Conservation (phyloP, 2,329 filamentous ascomycete species). For the Fusarium buharicum region DNA sequence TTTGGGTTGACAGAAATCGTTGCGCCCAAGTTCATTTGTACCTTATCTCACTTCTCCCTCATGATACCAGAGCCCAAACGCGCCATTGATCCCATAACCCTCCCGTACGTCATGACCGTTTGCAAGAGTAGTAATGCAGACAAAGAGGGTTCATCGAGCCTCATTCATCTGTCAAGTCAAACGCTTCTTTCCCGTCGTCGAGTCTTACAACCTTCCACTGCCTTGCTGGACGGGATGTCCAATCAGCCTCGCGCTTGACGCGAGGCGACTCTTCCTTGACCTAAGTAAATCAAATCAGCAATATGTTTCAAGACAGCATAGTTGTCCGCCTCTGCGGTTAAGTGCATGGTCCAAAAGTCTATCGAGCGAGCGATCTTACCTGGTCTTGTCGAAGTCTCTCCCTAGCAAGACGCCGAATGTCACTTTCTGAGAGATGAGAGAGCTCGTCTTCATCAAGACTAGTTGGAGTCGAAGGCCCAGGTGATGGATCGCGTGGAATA, state of each 20-base stretch:
- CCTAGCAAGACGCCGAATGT: slow-evolving; percentile 29
- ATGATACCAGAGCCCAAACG: neutral
- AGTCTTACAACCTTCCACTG: slow-evolving; percentile 28
- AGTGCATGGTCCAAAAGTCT: too few species aligned
- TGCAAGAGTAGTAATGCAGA: too few species aligned
- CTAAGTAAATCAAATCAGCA: neutral
- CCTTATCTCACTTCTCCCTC: neutral
- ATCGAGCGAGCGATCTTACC: neutral
- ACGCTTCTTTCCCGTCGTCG: slow-evolving; percentile 18
- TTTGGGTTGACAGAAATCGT: neutral
- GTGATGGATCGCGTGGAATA: slow-evolving; percentile 28
- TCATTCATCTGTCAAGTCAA: slow-evolving; percentile 35
- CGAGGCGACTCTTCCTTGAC: neutral
- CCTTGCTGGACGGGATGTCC: neutral
- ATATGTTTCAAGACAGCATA: neutral
- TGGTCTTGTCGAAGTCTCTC: slow-evolving; percentile 27
- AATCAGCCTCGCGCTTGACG: slow-evolving; percentile 25
- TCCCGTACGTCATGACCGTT: neutral
- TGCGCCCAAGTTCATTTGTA: neutral
- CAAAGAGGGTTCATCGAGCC: neutral
- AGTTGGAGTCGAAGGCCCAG: neutral
- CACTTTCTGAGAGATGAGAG: slow-evolving; percentile 10
- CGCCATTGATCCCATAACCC: neutral
- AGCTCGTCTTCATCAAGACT: neutral
- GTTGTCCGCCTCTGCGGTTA: fast-evolving